A percentile compares a stretch with the other conserved stretches of the same genome.
phyloP scores from a whole-genome alignment of 257 asterid species.

The Oldenlandia corymbosa region DNA sequence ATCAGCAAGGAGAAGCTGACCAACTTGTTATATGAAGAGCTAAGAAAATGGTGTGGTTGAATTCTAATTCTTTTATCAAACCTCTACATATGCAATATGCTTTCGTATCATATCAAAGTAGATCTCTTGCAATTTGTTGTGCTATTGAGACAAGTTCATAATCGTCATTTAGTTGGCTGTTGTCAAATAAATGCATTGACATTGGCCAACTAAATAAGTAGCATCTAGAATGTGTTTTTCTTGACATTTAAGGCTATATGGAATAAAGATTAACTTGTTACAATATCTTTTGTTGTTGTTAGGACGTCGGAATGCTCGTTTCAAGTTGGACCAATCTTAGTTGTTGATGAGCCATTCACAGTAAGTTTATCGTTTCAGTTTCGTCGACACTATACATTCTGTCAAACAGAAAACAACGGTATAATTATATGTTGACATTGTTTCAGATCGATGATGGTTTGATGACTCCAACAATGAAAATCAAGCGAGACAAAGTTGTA shows the following conservation, averaged over 20 bases:
- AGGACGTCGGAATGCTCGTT: constrained; percentile 83
- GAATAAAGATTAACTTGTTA: neutral
- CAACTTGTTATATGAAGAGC: constrained; percentile 52
- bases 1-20: constrained; percentile 49
- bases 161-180: too few relatives aligned
- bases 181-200: too few relatives aligned
- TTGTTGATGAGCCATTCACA: constrained; percentile 77
- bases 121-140: neutral
- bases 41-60: constrained; percentile 58
- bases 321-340: constrained; percentile 78
- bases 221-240: too few relatives aligned
- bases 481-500: constrained; percentile 67
- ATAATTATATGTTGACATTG: too few relatives aligned
- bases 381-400: neutral
- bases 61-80: constrained; percentile 9
- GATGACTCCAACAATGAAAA: constrained; percentile 95
- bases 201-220: too few relatives aligned
- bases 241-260: too few relatives aligned
- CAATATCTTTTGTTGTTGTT: constrained; percentile 5
- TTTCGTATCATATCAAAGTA: neutral
- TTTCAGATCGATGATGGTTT: constrained; percentile 80
- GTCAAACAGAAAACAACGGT: too few relatives aligned
- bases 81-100: neutral
- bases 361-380: constrained; percentile 26
- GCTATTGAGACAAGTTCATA: too few relatives aligned